Evolutionary conservation across 345 rosid species (phyloP).

Genomic region (Sisymbrium altissimum): DNA sequence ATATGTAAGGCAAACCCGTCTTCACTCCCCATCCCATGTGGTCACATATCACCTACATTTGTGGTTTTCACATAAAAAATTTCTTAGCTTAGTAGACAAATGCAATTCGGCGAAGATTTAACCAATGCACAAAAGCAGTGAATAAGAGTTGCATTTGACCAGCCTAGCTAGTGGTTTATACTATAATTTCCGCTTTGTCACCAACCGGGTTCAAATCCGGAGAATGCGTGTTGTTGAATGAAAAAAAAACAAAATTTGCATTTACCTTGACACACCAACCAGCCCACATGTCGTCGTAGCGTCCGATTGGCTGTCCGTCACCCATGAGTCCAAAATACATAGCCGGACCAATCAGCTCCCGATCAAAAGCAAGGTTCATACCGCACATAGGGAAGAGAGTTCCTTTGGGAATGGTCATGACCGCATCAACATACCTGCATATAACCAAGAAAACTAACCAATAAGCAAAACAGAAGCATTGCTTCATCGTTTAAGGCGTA

Average conservation of each 20-base stretch:
- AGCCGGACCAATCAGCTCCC: slow-evolving; percentile 50
- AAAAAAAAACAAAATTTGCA: not conserved
- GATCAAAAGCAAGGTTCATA: slow-evolving; percentile 74
- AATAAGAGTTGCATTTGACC: too few species aligned
- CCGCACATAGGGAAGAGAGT: slow-evolving; percentile 89
- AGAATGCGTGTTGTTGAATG: not conserved
- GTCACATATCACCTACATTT: slow-evolving; percentile 65
- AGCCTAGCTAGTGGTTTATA: too few species aligned
- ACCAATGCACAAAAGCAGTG: too few species aligned
- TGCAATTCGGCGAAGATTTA: too few species aligned
- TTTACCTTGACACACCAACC: slow-evolving; percentile 34
- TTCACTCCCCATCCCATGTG: slow-evolving; percentile 81
- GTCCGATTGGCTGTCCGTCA: slow-evolving; percentile 34
- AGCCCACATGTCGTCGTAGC: slow-evolving; percentile 36
- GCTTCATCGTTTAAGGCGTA: not conserved
- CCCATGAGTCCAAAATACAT: slow-evolving; percentile 41
- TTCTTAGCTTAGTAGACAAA: too few species aligned
- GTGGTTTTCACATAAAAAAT: too few species aligned
- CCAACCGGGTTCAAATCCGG: not conserved
- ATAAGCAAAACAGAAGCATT: slow-evolving; percentile 12
- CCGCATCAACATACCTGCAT: slow-evolving; percentile 71
- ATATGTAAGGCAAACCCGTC: slow-evolving; percentile 82
- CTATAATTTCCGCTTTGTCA: not conserved
- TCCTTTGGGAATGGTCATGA: slow-evolving; percentile 84
- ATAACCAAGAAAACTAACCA: not conserved